phyloP scores from a whole-genome alignment of 176 grass and related monocot genomes.

The Oryza australiensis region DNA sequence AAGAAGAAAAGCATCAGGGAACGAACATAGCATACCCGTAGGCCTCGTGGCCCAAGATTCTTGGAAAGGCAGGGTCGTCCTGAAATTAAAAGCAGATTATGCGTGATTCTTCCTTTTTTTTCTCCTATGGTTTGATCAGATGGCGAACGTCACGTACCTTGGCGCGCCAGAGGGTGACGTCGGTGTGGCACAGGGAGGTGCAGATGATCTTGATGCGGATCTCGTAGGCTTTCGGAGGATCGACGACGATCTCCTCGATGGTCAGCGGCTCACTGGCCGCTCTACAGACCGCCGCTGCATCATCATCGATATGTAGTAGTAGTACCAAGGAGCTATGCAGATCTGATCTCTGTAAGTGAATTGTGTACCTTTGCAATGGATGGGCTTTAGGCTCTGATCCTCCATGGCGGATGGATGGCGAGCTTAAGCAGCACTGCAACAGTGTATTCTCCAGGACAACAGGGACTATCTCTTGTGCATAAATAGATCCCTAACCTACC shows the following conservation, averaged over 20 bases:
- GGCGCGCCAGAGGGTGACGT: slow-evolving; percentile 59
- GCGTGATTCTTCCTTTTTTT: background rate
- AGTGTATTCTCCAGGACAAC: background rate
- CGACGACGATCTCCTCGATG: slow-evolving; percentile 80
- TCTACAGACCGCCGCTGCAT: slow-evolving; percentile 68
- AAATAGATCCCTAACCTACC: background rate
- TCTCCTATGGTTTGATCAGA: background rate
- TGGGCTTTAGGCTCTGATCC: slow-evolving; percentile 31
- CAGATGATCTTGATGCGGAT: slow-evolving; percentile 66
- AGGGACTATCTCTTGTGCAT: background rate
- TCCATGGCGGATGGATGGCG: slow-evolving; percentile 30
- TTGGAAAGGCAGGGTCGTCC: slow-evolving; percentile 36
- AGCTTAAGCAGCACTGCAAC: background rate
- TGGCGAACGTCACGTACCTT: slow-evolving; percentile 22
- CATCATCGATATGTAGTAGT: background rate
- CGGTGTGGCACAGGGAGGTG: slow-evolving; percentile 74
- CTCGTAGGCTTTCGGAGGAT: slow-evolving; percentile 61
- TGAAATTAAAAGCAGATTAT: background rate
- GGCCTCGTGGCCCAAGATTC: slow-evolving; percentile 71
- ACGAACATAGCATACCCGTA: slow-evolving; percentile 50
- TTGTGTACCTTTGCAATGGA: slow-evolving; percentile 68
- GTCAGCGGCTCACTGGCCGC: slow-evolving; percentile 52
- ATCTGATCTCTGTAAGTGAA: background rate
- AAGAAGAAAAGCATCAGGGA: background rate
- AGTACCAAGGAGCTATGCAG: background rate